phyloP scores from a whole-genome alignment of 2,329 filamentous ascomycete genomes.

The Aspergillus udagawae region DNA sequence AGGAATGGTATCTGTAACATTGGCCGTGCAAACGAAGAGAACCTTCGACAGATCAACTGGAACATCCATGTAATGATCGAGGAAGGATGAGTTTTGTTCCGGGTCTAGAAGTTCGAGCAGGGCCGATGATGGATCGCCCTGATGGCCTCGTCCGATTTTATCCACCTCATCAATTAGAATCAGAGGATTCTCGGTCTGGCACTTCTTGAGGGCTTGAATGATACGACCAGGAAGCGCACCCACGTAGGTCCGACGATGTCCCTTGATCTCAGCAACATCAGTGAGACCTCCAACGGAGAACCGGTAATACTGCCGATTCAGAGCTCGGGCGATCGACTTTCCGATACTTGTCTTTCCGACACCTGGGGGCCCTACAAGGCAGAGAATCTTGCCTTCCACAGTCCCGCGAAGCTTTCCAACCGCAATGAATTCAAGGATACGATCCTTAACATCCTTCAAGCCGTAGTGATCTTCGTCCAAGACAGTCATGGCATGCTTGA shows the following conservation, averaged over 20 bases:
- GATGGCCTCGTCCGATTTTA: conserved; percentile 94
- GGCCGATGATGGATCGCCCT: conserved; percentile 92
- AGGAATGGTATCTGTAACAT: conserved; percentile 98
- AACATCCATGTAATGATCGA: conserved; percentile 98
- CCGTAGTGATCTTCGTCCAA: conserved; percentile 96
- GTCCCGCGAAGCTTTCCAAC: conserved; percentile 95
- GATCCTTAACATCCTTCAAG: conserved; percentile 95
- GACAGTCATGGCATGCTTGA: conserved; percentile 83
- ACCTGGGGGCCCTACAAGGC: conserved; percentile 93
- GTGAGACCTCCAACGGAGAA: conserved; percentile 97
- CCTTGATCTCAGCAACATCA: conserved; percentile 98
- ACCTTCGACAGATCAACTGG: conserved; percentile 97
- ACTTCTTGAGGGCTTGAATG: conserved; percentile 98
- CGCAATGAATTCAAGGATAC: conserved; percentile 96
- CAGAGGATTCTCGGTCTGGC: conserved; percentile 95
- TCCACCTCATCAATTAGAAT: conserved; percentile 97
- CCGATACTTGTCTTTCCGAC: conserved; percentile 99
- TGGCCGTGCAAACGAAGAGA: conserved; percentile 96
- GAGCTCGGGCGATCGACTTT: conserved; percentile 90
- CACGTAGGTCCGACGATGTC: conserved; percentile 92
- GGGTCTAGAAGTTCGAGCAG: conserved; percentile 91
- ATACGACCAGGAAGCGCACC: conserved; percentile 93
- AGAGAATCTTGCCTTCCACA: conserved; percentile 96
- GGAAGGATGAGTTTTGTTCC: conserved; percentile 94
- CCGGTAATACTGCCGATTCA: conserved; percentile 95